Conservation (phyloP, 2,329 filamentous ascomycete genomes). For the Xylariaceae sp. region DNA sequence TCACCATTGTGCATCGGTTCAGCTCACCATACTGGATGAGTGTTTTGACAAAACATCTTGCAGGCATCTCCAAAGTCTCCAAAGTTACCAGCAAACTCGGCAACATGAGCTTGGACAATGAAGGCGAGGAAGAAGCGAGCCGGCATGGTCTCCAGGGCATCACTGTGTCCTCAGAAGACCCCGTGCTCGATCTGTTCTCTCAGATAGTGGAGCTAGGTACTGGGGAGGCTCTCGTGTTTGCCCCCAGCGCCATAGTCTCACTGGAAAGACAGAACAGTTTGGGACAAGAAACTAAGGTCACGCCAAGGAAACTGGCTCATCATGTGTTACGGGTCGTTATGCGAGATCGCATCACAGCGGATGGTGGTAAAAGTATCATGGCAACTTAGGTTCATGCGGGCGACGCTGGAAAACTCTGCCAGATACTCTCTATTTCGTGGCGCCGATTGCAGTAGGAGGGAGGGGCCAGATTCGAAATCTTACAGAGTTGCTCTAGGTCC, state of each 20-base stretch:
- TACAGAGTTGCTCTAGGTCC: no score
- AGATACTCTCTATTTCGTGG: no score
- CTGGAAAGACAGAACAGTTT: slow-evolving; percentile 34
- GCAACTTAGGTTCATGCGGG: no score
- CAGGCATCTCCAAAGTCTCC: slow-evolving; percentile 20
- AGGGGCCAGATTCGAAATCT: no score
- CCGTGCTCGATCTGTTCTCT: slow-evolving; percentile 46
- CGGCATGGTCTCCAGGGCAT: slow-evolving; percentile 4
- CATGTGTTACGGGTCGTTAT: slow-evolving; percentile 50
- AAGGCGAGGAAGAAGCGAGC: neutral
- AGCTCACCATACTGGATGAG: slow-evolving; percentile 26
- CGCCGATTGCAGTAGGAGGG: no score
- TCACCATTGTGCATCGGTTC: slow-evolving; percentile 26
- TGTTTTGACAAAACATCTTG: slow-evolving; percentile 21
- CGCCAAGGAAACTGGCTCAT: slow-evolving; percentile 44
- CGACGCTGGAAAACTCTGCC: no score
- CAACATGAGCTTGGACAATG: no score
- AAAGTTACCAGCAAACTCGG: neutral
- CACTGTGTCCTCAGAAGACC: slow-evolving; percentile 9
- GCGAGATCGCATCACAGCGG: slow-evolving; percentile 50
- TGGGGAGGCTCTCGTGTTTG: slow-evolving; percentile 56
- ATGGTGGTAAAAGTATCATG: slow-evolving; percentile 55
- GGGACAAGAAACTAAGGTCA: neutral
- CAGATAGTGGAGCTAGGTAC: slow-evolving; percentile 51
- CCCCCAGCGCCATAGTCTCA: slow-evolving; percentile 50